Percentiles rank a stretch among this genome's conserved stretches.
Evolutionary conservation across 108 stramenopile genomes (phyloP).

Genomic region (Cyclotella sp.): DNA sequence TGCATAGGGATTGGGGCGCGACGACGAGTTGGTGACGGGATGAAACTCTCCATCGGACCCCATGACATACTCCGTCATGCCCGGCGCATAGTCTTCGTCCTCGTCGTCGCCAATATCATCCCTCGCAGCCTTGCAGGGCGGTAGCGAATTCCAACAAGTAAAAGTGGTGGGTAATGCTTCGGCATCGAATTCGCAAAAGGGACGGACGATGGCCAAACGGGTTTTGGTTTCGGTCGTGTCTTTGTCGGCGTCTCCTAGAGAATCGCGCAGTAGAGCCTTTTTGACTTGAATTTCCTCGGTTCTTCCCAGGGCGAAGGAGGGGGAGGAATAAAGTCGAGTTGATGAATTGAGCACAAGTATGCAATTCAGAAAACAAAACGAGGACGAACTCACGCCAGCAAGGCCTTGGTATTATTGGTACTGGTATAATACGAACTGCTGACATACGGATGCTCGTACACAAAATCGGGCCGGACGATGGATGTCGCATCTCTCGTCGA

Average conservation of each 20-base stretch:
- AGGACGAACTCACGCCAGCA: slow-evolving; percentile 19
- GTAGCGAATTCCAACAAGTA: slow-evolving; percentile 61
- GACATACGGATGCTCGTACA: slow-evolving; percentile 68
- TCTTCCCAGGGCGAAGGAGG: not conserved
- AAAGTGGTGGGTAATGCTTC: slow-evolving; percentile 67
- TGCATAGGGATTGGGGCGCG: slow-evolving; percentile 10
- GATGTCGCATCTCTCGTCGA: not conserved
- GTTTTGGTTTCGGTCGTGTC: slow-evolving; percentile 41
- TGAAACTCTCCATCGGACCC: slow-evolving; percentile 32
- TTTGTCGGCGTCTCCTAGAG: slow-evolving; percentile 14
- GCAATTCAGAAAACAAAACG: not conserved
- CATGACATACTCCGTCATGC: slow-evolving; percentile 33
- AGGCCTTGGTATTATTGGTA: slow-evolving; percentile 50
- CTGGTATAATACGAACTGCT: slow-evolving; percentile 59
- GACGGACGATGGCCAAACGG: slow-evolving; percentile 60
- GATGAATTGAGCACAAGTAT: not conserved
- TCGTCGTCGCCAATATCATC: slow-evolving; percentile 60
- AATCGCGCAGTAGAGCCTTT: slow-evolving; percentile 24
- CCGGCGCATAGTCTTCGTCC: slow-evolving; percentile 9
- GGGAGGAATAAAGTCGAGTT: not conserved
- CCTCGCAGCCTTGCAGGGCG: slow-evolving; percentile 62
- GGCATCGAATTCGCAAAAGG: slow-evolving; percentile 73
- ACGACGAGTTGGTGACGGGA: slow-evolving; percentile 15
- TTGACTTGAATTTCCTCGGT: slow-evolving; percentile 48
- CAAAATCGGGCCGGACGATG: slow-evolving; percentile 50